Conservation (phyloP, 306 rosid species). For the Prunus padus region DNA sequence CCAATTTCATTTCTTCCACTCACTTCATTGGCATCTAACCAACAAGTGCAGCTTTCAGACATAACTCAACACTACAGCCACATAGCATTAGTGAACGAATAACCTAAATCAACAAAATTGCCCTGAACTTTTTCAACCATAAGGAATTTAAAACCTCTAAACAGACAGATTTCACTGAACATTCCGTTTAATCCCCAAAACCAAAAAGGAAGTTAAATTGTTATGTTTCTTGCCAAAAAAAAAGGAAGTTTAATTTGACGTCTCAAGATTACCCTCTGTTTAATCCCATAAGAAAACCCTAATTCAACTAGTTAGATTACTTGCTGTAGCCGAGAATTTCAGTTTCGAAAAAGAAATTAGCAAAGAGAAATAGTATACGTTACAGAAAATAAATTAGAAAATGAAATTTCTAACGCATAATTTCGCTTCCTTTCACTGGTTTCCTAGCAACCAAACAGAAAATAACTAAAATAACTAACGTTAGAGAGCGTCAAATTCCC, state of each 20-base stretch:
- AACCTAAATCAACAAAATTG: constrained; percentile 10
- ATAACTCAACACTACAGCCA: not conserved
- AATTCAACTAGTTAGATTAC: constrained; percentile 10
- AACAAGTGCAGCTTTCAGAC: not conserved
- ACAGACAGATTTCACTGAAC: not conserved
- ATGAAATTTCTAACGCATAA: not conserved
- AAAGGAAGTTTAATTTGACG: constrained; percentile 1
- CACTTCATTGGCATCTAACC: not conserved
- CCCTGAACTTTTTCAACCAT: not conserved
- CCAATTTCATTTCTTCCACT: not conserved
- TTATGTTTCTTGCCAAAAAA: not conserved
- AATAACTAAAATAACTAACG: constrained; percentile 30
- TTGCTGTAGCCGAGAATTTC: not conserved
- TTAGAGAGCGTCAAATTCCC: constrained; percentile 4
- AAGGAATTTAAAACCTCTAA: constrained; percentile 6
- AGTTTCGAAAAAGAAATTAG: not conserved
- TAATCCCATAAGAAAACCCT: constrained; percentile 23
- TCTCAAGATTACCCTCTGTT: not conserved
- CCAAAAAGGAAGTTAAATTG: too few relatives aligned
- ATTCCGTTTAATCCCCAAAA: not conserved
- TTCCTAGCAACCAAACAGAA: constrained; percentile 27
- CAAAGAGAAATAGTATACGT: constrained; percentile 6
- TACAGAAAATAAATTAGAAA: too few relatives aligned
- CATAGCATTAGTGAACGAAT: not conserved
- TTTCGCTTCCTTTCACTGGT: not conserved